Conservation (phyloP, 345 rosid genomes). For the Camelina neglecta region DNA sequence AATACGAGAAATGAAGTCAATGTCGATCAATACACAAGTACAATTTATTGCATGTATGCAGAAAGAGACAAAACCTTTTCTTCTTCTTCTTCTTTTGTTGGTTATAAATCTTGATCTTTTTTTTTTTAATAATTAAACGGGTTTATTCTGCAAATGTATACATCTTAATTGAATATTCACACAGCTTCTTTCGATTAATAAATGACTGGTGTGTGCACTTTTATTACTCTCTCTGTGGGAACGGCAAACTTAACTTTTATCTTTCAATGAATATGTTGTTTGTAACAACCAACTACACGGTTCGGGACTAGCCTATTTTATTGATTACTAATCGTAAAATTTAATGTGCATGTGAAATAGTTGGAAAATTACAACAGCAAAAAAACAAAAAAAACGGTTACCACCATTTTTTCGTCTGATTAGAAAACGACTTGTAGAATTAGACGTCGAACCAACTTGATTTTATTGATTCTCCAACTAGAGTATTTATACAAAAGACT, state of each 20-base stretch:
- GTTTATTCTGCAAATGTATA: background rate
- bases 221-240: background rate
- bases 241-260: slow-evolving; percentile 11
- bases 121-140: background rate
- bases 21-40: background rate
- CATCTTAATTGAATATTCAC: slow-evolving; percentile 10
- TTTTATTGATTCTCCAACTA: no score
- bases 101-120: background rate
- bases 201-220: slow-evolving; percentile 36
- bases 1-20: slow-evolving; percentile 34
- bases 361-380: slow-evolving; percentile 1
- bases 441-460: no score
- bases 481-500: no score
- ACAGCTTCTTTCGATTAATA: slow-evolving; percentile 33
- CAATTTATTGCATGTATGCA: background rate
- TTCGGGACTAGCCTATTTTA: slow-evolving; percentile 17
- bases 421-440: background rate
- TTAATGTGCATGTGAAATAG: background rate
- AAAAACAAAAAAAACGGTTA: background rate
- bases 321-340: background rate
- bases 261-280: slow-evolving; percentile 27
- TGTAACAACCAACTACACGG: slow-evolving; percentile 35
- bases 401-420: background rate
- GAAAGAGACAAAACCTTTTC: slow-evolving; percentile 9
- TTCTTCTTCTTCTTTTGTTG: background rate